Evolutionary conservation across 2,329 filamentous ascomycete genomes (phyloP), one percentile per base, ranked within the genome.

Genomic region (Colletotrichum musae): DNA sequence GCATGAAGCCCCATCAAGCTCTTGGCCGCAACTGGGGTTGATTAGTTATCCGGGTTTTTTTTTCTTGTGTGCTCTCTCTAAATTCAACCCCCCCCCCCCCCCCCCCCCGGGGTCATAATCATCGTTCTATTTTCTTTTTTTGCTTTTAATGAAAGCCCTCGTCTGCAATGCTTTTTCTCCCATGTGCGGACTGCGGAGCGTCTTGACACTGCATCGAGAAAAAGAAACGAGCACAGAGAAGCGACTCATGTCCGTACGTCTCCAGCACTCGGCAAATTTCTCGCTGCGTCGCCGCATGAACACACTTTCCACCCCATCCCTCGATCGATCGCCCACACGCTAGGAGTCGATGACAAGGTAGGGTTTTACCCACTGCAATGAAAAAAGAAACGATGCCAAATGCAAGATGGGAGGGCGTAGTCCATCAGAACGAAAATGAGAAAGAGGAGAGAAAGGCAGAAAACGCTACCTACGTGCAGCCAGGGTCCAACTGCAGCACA

Each of bases 261-360:
- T 48, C 45, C 45, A 18, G 45, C 18, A 10, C 45, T 16, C 16
- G 16, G 13, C 41, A 36, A 36, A 36, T 36, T 36, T 36, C 5
- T 36, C 32, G 32, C 32, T 36, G 32, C 32, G 32, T 36, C 32
- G 32, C 32, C 7, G 32, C 32, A 36, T 36, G 32, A 36, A 21
- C n/a, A 21, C 47, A 21, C 47, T 50, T 32, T 28, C 28, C 62
- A 26, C 53, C 24, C 24, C 62, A 57, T 56, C 66, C 62, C 51
- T 69, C 66, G 62, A 69, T 66, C 66, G 66, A 69, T 69, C 66
- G 51, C 56, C 43, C 18, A 10, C 32, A 28, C 62, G 43, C 62
- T 60, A 66, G 16, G 51, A 47, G 32, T 45, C 41, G 50, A 60
- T 69, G 62, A 45, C 62, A 69, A 60, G 43, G 32, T 36, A 36